Evolutionary conservation across 345 rosid genomes (phyloP), one percentile per base, ranked within the genome.

Genomic region (Hibiscus syriacus): DNA sequence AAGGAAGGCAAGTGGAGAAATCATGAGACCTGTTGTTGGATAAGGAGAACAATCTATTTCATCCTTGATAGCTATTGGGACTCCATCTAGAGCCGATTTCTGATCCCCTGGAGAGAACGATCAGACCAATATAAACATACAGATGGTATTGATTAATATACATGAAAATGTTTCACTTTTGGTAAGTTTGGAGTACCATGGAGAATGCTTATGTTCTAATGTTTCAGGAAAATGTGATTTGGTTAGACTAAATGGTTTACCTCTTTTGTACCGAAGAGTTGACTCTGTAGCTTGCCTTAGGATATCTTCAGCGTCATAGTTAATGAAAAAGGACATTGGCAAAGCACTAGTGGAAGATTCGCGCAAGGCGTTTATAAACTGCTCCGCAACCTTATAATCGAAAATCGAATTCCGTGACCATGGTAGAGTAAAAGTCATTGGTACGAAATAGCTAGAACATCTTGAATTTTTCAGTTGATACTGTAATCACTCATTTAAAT

Each of bases 21-120:
- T 32, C 20, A 25, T 23, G 65, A 48, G 59, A 29, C 93, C 93
- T 43, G 95, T 88, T 4, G 95, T 86, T 48, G 89, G 91, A 73
- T 88, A 86, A 10, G 95, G 95, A 58, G 66, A 70, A 69, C 95
- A 88, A 67, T 88, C 95, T 22, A 88, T 86, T 71, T 88, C 95
- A 70, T 88, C 95, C 81, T 88, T 86, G 55, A 88, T 66, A 2
- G 95, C 95, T 58, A 88, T 70, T 17, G 85, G 91, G 30, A 88
- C 87, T 63, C 95, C 95, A 63, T 88, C 95, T 50, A 88, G 74
- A 53, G 54, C 81, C 1, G 95, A 88, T 69, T 81, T 84, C 27
- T 85, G 84, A 68, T 83, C 60, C 57, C 95, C 95, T 88, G 77
- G 3, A 67, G 10, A 56, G 11, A 50, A 41, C 6, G 29, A 34